A percentile compares a stretch with the other conserved stretches of the same genome.
These are phyloP conservation scores for Endothia cerciana DNA, from an alignment of 2,329 filamentous ascomycete species.

Conservation along the genomic window DNA sequence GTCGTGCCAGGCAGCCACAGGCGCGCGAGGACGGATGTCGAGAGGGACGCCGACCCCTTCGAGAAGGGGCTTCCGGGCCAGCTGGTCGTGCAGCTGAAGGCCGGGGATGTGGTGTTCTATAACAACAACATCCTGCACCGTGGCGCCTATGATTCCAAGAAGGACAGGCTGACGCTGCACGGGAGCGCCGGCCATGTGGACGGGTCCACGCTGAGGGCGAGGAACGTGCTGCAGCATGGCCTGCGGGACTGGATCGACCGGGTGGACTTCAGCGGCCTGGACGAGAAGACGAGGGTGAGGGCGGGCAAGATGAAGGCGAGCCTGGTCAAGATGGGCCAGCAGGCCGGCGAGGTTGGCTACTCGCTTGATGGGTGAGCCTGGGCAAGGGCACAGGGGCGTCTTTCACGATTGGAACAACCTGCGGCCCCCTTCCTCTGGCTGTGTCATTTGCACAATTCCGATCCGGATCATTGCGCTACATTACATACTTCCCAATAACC, in stretches of 20 bases:
- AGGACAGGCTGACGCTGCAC: constrained; percentile 70
- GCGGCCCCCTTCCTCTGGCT: background rate
- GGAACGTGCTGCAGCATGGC: constrained; percentile 74
- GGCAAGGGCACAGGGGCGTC: too few species aligned
- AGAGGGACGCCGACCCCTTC: constrained; percentile 70
- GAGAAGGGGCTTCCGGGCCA: constrained; percentile 29
- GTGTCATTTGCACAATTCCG: background rate
- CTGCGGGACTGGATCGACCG: constrained; percentile 64
- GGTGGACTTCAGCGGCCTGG: constrained; percentile 57
- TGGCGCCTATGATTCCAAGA: constrained; percentile 61
- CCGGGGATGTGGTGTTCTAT: constrained; percentile 82
- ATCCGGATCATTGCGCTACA: background rate
- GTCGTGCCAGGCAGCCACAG: constrained; percentile 78
- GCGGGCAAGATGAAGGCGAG: constrained; percentile 65
- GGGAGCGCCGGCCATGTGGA: constrained; percentile 66
- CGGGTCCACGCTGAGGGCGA: constrained; percentile 59
- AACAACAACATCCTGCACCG: constrained; percentile 83
- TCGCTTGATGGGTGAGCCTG: constrained; percentile 52
- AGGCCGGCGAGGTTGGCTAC: constrained; percentile 64
- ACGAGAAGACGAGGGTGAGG: constrained; percentile 46
- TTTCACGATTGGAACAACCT: background rate
- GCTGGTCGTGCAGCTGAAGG: constrained; percentile 61
- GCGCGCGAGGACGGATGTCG: constrained; percentile 69
- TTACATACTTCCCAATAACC: too few species aligned
- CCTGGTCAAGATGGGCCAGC: constrained; percentile 62